Percentiles rank a stretch among this genome's conserved stretches.
Evolutionary conservation across 768 basidiomycete species (phyloP).

Genomic region (Podaxis carcinomalis): DNA sequence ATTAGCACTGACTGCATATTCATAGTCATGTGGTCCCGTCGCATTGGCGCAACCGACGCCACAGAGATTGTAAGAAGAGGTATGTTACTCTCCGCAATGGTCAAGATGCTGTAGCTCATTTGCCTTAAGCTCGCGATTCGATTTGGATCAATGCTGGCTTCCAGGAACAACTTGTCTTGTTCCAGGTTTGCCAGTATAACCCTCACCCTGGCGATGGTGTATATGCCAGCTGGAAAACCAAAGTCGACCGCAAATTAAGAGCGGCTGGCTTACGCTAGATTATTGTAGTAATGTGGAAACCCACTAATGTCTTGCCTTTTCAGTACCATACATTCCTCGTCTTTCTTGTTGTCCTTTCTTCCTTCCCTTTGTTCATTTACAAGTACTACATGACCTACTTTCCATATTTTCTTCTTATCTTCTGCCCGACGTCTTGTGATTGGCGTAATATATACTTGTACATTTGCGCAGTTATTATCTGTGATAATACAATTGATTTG

Average conservation of each 20-base stretch:
- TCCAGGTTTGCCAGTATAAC: conserved; percentile 66
- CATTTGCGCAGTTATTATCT: background rate
- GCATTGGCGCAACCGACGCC: conserved; percentile 52
- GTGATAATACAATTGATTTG: background rate
- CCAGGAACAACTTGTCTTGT: conserved; percentile 73
- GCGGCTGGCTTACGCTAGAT: conserved; percentile 29
- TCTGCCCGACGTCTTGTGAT: background rate
- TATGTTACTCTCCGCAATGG: conserved; percentile 21
- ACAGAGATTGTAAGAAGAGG: conserved; percentile 59
- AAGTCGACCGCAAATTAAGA: conserved; percentile 45
- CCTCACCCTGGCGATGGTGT: conserved; percentile 58
- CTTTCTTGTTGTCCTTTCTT: background rate
- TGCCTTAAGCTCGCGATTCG: conserved; percentile 58
- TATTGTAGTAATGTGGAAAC: background rate
- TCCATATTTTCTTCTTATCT: background rate
- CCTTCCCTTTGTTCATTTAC: background rate
- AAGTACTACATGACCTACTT: background rate
- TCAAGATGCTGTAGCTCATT: conserved; percentile 3
- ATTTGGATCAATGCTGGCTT: conserved; percentile 80
- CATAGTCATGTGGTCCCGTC: conserved; percentile 65
- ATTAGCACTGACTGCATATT: conserved; percentile 11
- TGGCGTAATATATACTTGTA: background rate
- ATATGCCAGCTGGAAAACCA: conserved; percentile 61
- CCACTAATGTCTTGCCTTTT: background rate
- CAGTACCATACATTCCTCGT: background rate